Evolutionary conservation across 176 grass and related monocot species (phyloP).

Genomic region (Phoenix dactylifera): DNA sequence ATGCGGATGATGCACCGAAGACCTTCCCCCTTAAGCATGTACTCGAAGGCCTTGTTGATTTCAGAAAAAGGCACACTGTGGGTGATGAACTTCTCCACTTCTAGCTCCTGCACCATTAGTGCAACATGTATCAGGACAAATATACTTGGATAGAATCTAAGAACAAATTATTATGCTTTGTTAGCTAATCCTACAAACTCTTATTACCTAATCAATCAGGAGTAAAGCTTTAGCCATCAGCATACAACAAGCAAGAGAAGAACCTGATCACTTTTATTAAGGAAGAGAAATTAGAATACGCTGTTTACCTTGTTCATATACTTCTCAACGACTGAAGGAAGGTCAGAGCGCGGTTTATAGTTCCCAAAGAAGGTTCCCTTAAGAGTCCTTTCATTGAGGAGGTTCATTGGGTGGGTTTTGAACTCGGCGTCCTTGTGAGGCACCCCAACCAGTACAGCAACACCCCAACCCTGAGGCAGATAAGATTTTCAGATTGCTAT

Average conservation of each 20-base stretch:
- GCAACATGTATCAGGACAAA: no score
- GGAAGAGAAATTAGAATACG: no score
- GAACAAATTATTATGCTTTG: no score
- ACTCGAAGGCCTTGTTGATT: slow-evolving; percentile 76
- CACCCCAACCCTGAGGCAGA: slow-evolving; percentile 63
- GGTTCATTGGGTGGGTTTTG: slow-evolving; percentile 78
- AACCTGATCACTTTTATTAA: no score
- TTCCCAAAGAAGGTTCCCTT: slow-evolving; percentile 97
- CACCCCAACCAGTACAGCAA: slow-evolving; percentile 72
- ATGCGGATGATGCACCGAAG: slow-evolving; percentile 83
- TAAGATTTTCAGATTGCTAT: no score
- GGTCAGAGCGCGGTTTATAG: slow-evolving; percentile 68
- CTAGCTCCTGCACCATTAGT: slow-evolving; percentile 35
- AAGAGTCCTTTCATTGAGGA: slow-evolving; percentile 78
- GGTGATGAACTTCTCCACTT: slow-evolving; percentile 86
- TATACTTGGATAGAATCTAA: no score
- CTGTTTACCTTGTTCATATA: slow-evolving; percentile 29
- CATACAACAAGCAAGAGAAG: no score
- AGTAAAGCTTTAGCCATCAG: no score
- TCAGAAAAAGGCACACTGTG: slow-evolving; percentile 52
- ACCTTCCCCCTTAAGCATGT: slow-evolving; percentile 59
- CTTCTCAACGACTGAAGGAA: slow-evolving; percentile 64
- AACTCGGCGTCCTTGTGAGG: slow-evolving; percentile 71
- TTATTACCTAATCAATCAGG: no score
- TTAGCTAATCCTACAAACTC: no score